Evolutionary conservation across 2,329 filamentous ascomycete species (phyloP), one percentile per base, ranked within the genome.

Genomic region (Kalmusia sp.): DNA sequence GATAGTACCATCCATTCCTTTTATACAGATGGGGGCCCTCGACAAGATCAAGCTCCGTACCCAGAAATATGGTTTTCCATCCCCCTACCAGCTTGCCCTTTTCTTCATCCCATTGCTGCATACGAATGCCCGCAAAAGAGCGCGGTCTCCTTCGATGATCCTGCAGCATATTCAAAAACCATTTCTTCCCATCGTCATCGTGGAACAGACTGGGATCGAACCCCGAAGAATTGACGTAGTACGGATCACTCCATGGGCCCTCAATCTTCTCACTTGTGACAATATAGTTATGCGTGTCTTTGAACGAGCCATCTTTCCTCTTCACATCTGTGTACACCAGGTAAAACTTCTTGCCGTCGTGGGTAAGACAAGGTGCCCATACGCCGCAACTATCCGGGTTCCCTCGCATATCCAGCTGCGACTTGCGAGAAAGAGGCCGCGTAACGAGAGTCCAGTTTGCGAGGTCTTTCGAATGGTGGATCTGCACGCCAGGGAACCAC

Each of bases 321-420:
- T 87, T 88, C 14, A 88, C 84, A 61, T 87, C 84, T 1, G 85
- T 87, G 67, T 86, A 88, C 2, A 87, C 85, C 4, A 88, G 80
- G 79, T 81, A 87, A 71, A 87, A 88, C 49, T 74, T 79, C 2
- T 80, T 76, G 39, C 83, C 84, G 57, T 87, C 84, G 58, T 87
- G 83, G 0, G 80, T 83, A 17, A 88, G 76, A 61, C 85, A 88
- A 0, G 86, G 86, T 2, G 85, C 85, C 84, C 85, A 88, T n/a
- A 88, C 75, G 1, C 82, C 82, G 19, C 77, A 80, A 15, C 80
- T 80, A 3, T 81, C 79, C 40, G 83, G 81, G 25, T 79, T 73
- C 0, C 80, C 81, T 14, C 81, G 75, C 67, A 84, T 76, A 49
- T 84, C 77, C 11, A 84, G 70, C 63, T 84, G 82, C 33, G 74